A percentile compares a stretch with the other conserved stretches of the same genome.
Evolutionary conservation across 495 filamentous ascomycete species (phyloP).

Genomic region (Penicillium fimorum): DNA sequence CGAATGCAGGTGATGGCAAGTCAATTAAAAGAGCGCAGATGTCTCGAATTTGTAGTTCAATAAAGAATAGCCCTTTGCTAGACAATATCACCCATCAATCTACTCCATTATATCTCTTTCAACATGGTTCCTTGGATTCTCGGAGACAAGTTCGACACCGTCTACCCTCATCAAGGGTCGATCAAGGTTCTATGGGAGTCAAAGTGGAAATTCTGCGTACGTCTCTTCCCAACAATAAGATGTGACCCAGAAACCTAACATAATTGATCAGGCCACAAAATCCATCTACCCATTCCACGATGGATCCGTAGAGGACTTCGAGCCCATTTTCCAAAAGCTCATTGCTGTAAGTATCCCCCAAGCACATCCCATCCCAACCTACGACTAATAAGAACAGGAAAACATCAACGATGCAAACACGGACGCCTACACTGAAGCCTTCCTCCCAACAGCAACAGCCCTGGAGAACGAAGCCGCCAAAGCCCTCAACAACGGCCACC

Average conservation of each 20-base stretch:
- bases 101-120: slow-evolving; percentile 3
- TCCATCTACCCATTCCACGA: slow-evolving; percentile 81
- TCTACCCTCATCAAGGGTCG: slow-evolving; percentile 63
- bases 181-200: slow-evolving; percentile 76
- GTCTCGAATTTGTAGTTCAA: not conserved
- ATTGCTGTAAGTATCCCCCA: slow-evolving; percentile 47
- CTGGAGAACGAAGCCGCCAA: slow-evolving; percentile 52
- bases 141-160: slow-evolving; percentile 38
- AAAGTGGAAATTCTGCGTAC: slow-evolving; percentile 72
- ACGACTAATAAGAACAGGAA: slow-evolving; percentile 30
- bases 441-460: slow-evolving; percentile 55
- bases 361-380: not conserved
- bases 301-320: slow-evolving; percentile 66
- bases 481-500: slow-evolving; percentile 43
- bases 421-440: slow-evolving; percentile 61
- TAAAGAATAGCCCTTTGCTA: slow-evolving; percentile 1
- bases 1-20: not conserved
- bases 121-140: slow-evolving; percentile 37
- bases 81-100: not conserved
- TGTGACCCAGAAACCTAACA: slow-evolving; percentile 10
- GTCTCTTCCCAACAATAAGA: slow-evolving; percentile 13
- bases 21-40: not conserved
- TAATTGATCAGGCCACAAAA: slow-evolving; percentile 50
- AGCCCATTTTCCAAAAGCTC: slow-evolving; percentile 64
- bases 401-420: slow-evolving; percentile 63